A percentile compares a stretch with the other conserved stretches of the same genome.
Evolutionary conservation across 169 alveolate species (phyloP).

Genomic region (Eimeria falciformis): DNA sequence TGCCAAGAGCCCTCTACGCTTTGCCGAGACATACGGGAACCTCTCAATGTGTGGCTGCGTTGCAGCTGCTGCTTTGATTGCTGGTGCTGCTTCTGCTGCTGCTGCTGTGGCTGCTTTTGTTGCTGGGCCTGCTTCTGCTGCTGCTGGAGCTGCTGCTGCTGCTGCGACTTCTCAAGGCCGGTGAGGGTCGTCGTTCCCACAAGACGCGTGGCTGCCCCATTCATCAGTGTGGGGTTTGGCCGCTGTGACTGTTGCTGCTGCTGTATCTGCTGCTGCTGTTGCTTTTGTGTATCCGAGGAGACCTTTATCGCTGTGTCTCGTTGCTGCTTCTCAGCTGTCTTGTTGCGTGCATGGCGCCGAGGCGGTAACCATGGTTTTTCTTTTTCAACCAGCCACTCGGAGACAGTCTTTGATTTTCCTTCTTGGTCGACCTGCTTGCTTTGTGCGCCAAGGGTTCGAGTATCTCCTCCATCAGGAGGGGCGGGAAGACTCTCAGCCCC

Average conservation of each 20-base stretch:
- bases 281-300: background rate
- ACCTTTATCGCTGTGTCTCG: background rate
- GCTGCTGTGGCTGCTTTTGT: conserved; percentile 36
- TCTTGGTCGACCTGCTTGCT: too few relatives aligned
- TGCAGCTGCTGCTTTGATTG: background rate
- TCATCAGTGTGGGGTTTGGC: background rate
- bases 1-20: conserved; percentile 1
- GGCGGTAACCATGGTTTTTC: too few relatives aligned
- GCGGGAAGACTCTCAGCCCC: too few relatives aligned
- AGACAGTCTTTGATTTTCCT: too few relatives aligned
- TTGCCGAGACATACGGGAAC: conserved; percentile 8
- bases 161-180: conserved; percentile 31
- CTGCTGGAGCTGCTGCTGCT: conserved; percentile 21
- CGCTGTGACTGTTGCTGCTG: conserved; percentile 38
- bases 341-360: too few relatives aligned
- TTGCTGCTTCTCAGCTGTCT: background rate
- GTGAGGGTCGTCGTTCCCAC: too few relatives aligned
- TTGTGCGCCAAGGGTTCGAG: too few relatives aligned
- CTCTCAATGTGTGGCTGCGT: background rate
- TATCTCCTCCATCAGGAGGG: too few relatives aligned
- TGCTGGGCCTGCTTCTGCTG: conserved; percentile 12
- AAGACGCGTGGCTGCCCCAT: too few relatives aligned
- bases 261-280: conserved; percentile 19
- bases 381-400: too few relatives aligned
- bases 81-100: conserved; percentile 7